Evolutionary conservation across 345 rosid genomes (phyloP), one percentile per base, ranked within the genome.

Genomic region (rapeseed (Brassica napus)): DNA sequence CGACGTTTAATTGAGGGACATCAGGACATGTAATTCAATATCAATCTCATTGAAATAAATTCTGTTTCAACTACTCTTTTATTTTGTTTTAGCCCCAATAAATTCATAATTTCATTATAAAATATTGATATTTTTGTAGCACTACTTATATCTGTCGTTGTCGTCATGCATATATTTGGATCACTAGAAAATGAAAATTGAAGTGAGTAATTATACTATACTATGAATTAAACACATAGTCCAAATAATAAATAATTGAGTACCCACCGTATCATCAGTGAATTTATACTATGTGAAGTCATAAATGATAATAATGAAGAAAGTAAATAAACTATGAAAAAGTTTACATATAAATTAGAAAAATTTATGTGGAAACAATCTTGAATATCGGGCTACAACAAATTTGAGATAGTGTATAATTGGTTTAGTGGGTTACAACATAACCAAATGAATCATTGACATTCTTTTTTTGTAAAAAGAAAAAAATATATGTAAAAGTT

Each of bases 131-230:
- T 9, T 71, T 60, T 58, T 4, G 5, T 47, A 12, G 54, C 18
- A 15, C 28, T 28, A 28, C 15, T 7, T 72, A 39, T 71, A 60
- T 42, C 8, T 70, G 18, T 62, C 64, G 64, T 62, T 30, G 31
- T 55, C 69, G 28, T 8, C 68, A 72, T 72, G 37, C 75, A 39
- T 59, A n/a, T 24, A 42, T 61, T 39, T 39, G 28, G 35, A 30
- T 73, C 34, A 68, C 60, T 28, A 24, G 26, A 23, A 73, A 42
- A 72, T 60, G 58, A 60, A 72, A n/a, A 49, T 49, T 24, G 11
- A 61, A 73, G 31, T 42, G 30, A 37, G 14, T 71, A 21, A 14
- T 3, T 32, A 34, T 18, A n/a, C 30, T 14, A 21, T 35, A 5
- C 23, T 26, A 18, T 11, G 32, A 70, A 70, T 18, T 58, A 6